Percentiles rank a stretch among this genome's conserved stretches.
These are phyloP conservation scores for Hamigera avellanea DNA, from an alignment of 495 filamentous ascomycete species.

Conservation along the genomic window DNA sequence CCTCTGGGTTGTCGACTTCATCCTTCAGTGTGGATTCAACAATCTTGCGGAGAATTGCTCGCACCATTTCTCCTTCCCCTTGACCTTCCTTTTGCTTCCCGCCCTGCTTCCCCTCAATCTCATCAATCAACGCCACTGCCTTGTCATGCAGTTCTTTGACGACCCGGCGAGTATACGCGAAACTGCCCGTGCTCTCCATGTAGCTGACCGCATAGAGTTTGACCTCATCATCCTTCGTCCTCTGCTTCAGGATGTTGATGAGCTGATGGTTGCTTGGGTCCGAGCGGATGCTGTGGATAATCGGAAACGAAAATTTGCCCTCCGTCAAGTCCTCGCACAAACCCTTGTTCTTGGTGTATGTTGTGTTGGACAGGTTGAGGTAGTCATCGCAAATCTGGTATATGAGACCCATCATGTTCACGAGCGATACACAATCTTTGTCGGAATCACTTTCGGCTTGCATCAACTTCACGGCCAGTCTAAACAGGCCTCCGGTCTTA, in stretches of 20 bases:
- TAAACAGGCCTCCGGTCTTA: constrained; percentile 94
- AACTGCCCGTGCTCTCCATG: constrained; percentile 82
- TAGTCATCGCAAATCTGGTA: constrained; percentile 98
- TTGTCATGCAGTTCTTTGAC: constrained; percentile 53
- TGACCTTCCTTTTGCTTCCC: constrained; percentile 19
- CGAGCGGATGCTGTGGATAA: constrained; percentile 87
- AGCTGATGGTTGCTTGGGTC: constrained; percentile 71
- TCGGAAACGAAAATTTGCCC: constrained; percentile 95
- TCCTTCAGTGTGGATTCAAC: constrained; percentile 27
- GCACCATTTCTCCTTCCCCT: constrained; percentile 27
- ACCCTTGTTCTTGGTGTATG: constrained; percentile 83
- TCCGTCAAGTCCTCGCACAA: constrained; percentile 95
- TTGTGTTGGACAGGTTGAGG: constrained; percentile 60
- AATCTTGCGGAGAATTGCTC: constrained; percentile 36
- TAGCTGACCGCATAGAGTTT: constrained; percentile 87
- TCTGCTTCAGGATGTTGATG: constrained; percentile 85
- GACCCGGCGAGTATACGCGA: constrained; percentile 70
- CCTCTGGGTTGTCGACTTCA: background rate
- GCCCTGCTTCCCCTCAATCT: constrained; percentile 44
- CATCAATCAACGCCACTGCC: constrained; percentile 54
- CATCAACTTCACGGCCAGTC: constrained; percentile 91
- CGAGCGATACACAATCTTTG: constrained; percentile 67
- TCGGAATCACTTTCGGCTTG: constrained; percentile 65
- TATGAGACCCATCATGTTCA: constrained; percentile 82
- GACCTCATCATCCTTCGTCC: constrained; percentile 73